Evolutionary conservation across 805 yeast genomes (phyloP), one percentile per base, ranked within the genome.

Genomic region (Candida lessepsii): DNA sequence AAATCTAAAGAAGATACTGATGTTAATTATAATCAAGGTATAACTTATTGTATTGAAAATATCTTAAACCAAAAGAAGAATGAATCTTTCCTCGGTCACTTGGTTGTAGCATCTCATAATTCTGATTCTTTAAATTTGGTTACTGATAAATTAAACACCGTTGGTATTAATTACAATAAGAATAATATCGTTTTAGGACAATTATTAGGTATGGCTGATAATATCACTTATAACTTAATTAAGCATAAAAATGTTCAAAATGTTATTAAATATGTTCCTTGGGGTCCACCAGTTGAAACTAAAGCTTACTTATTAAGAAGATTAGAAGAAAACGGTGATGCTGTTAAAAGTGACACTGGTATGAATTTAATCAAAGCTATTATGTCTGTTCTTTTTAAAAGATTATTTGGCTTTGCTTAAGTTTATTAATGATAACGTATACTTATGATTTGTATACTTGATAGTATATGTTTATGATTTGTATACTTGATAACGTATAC

Each of bases 281-380:
- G 97, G 97, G 97, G 97, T 8, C 97, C 97, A 24, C 95, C 96
- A 41, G 65, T 79, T 51, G 97, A 91, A 66, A 89, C 96, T 43
- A 88, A 86, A 67, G 96, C 87, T 52, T 90, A 90, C 58, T 67
- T 90, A 46, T 70, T 82, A 47, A 81, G 98, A 71, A 79, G 98
- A 67, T 71, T 90, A 47, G 96, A 90, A 67, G 98, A 90, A 67
- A 90, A 90, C 58, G 96, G 96, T 17, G 96, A 90, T 63, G 95
- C 96, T 8, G 95, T 87, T 5, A 81, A 91, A 69, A 73, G 74
- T 41, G 93, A 85, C 61, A 83, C 81, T 48, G 93, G 95, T n/a
- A 75, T 80, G 71, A 84, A 84, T 35, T 72, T 86, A 51, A 66
- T 84, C 30, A 78, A 73, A 53, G 80, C 79, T 28, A 79, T 81